Percentiles rank a stretch among this genome's conserved stretches.
Evolutionary conservation across 768 basidiomycete genomes (phyloP).

Genomic region (Tulasnella sp.): DNA sequence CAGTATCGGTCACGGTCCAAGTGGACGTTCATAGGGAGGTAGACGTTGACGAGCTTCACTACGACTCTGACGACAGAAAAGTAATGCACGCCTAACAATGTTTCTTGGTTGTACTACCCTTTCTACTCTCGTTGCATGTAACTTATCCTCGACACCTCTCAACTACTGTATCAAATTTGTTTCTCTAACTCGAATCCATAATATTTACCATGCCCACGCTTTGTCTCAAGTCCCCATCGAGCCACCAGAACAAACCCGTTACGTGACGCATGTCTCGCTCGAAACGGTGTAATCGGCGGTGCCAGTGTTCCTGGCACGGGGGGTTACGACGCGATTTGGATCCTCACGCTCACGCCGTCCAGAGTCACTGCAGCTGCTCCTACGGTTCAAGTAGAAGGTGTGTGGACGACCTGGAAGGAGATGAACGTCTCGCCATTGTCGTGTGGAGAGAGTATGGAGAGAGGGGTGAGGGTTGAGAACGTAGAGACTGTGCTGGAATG

Average conservation of each 20-base stretch:
- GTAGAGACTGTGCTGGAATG: constrained; percentile 27
- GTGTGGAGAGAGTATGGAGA: constrained; percentile 57
- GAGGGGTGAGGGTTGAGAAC: constrained; percentile 58
- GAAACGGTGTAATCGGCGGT: constrained; percentile 84
- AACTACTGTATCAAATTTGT: neutral
- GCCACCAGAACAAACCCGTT: constrained; percentile 77
- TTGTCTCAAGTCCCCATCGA: constrained; percentile 79
- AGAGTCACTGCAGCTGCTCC: constrained; percentile 28
- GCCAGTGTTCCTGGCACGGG: constrained; percentile 98
- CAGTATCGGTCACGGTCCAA: neutral
- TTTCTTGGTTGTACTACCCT: neutral
- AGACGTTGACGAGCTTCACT: neutral
- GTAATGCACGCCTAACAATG: neutral
- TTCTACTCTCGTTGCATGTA: neutral
- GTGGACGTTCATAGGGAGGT: neutral
- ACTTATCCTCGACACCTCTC: neutral
- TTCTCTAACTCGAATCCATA: no score
- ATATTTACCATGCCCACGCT: neutral
- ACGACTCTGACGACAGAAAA: neutral
- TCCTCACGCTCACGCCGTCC: constrained; percentile 60
- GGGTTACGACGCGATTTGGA: constrained; percentile 95
- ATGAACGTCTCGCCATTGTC: constrained; percentile 64
- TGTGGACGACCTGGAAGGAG: constrained; percentile 58
- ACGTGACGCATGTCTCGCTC: constrained; percentile 63
- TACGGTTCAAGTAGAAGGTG: constrained; percentile 51